phyloP scores from a whole-genome alignment of 345 rosid species.

The Geranium brycei region DNA sequence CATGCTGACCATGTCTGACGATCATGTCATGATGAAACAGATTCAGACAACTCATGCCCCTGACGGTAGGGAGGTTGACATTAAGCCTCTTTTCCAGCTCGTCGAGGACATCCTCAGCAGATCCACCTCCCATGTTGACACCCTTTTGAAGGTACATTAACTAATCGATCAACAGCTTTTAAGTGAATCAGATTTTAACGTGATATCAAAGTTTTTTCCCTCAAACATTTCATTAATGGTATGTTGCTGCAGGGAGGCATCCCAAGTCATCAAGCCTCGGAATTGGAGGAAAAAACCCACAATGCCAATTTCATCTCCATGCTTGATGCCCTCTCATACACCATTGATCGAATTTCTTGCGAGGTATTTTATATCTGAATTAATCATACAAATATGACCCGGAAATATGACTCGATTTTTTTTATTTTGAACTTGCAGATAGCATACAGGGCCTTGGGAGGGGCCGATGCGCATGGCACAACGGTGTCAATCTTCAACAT shows the following conservation, averaged over 20 bases:
- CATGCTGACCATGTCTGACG: slow-evolving; percentile 38
- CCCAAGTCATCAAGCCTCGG: not conserved
- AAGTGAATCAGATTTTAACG: too few species aligned
- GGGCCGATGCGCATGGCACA: slow-evolving; percentile 2
- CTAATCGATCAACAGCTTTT: too few species aligned
- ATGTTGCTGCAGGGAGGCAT: too few species aligned
- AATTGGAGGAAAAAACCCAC: slow-evolving; percentile 10
- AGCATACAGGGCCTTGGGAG: slow-evolving; percentile 12
- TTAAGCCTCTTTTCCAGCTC: slow-evolving; percentile 36
- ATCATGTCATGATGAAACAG: slow-evolving; percentile 41
- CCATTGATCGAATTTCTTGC: slow-evolving; percentile 16
- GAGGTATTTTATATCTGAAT: slow-evolving; percentile 9
- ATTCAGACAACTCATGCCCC: slow-evolving; percentile 42
- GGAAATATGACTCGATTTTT: too few species aligned
- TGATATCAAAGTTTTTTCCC: too few species aligned
- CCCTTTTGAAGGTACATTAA: slow-evolving; percentile 26
- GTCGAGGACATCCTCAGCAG: slow-evolving; percentile 44
- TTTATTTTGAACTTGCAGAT: slow-evolving; percentile 5
- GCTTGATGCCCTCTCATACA: slow-evolving; percentile 15
- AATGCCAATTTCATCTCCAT: slow-evolving; percentile 6
- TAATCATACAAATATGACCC: not conserved
- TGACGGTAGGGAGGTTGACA: slow-evolving; percentile 33
- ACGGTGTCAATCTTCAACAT: slow-evolving; percentile 6
- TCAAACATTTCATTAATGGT: too few species aligned
- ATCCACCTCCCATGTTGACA: slow-evolving; percentile 23